A percentile compares a stretch with the other conserved stretches of the same genome.
phyloP scores from a whole-genome alignment of 2,329 filamentous ascomycete species.

The Thelonectria blattea region DNA sequence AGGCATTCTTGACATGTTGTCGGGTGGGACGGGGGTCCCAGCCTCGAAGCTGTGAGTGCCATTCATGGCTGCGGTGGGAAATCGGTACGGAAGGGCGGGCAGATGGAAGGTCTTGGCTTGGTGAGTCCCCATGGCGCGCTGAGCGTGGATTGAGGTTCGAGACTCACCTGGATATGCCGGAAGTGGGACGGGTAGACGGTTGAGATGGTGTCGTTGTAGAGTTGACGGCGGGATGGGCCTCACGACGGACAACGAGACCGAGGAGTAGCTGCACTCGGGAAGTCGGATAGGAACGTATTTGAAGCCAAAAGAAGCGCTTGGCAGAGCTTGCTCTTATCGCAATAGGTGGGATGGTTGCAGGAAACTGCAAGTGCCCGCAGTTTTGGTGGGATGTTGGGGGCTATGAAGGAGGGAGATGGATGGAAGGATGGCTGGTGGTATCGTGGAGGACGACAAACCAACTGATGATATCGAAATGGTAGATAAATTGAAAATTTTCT shows the following conservation, averaged over 20 bases:
- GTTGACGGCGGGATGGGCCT: too few species aligned
- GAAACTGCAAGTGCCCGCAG: background rate
- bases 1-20: conserved; percentile 13
- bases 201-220: too few species aligned
- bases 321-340: background rate
- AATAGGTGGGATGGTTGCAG: background rate
- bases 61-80: conserved; percentile 7
- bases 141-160: background rate
- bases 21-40: background rate
- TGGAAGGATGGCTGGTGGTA: background rate
- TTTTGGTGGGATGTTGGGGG: background rate
- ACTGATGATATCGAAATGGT: background rate
- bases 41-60: background rate
- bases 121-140: background rate
- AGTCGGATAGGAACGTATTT: background rate
- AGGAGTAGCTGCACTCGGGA: background rate
- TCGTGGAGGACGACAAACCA: background rate
- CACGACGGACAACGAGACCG: background rate
- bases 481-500: background rate
- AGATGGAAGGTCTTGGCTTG: background rate
- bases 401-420: background rate
- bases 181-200: background rate
- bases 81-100: background rate
- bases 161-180: background rate
- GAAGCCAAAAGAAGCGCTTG: background rate